Evolutionary conservation across 768 basidiomycete genomes (phyloP), one percentile per base, ranked within the genome.

Genomic region (Cantharellus cinnabarinus): DNA sequence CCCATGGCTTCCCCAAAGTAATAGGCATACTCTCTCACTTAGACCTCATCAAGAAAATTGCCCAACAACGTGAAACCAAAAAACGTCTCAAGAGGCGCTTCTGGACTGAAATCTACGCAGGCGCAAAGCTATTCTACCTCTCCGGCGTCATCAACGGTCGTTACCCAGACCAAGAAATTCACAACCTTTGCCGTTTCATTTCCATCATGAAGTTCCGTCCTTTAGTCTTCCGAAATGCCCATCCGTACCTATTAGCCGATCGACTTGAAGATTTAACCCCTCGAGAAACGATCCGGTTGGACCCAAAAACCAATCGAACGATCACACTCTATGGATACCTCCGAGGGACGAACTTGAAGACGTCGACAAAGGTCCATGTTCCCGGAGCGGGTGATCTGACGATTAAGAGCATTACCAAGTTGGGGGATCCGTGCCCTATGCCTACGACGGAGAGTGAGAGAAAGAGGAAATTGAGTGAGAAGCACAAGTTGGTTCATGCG

Each of bases 91-190:
- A 99, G 71, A 95, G 89, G 67, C 87, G 95, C 5, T 99, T 99
- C 73, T 99, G 95, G 95, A 89, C 93, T 0, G 95, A 99, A 70
- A 98, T 99, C 7, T 98, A 98, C 69, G 87, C 91, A 66, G 95
- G 95, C 56, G 94, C 95, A 39, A 99, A 99, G 69, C 80, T 99
- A 4, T 98, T 97, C 72, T 97, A 95, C 69, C 82, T 98, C 56
- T 91, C 89, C 2, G 95, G 94, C 15, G 89, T 97, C 40, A 78
- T 98, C 65, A 97, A 98, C 65, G 95, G 95, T 20, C 87, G 93
- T 44, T 97, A 98, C 69, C 93, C 95, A 39, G 95, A 99, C 70
- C 81, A 80, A 20, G 95, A 99, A 72, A 91, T 97, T 64, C 79
- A 91, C 66, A 95, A 98, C 68, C 83, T 99, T 61, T 85, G 85